Base-by-base conservation (phyloP, 2,329 filamentous ascomycete species). In the Microdochium trichocladiopsis region DNA sequence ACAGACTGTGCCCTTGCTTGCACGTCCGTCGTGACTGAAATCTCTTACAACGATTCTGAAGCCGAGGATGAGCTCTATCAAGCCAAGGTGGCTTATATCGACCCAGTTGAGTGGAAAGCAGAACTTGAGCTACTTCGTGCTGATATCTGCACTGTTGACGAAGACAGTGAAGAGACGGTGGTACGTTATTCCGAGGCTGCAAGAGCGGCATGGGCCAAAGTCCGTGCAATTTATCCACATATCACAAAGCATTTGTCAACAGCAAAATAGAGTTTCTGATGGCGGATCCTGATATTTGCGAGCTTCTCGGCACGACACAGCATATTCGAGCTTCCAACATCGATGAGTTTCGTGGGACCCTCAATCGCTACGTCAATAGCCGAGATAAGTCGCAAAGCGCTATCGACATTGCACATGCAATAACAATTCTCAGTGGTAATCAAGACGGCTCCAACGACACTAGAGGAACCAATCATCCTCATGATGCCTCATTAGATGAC, bases 21-120 rank as follows among this genome's bases (percentile, higher is more conserved):
- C 52, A 86, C 82, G 0, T 80, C 81, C 0, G 78, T 80, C 0
- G 74, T 83, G 1, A 86, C 81, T 0, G 81, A 86, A 58, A 72
- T 86, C 1, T 75, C 74, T 0, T 84, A 73, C 63, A 85, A 85
- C 50, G 16, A 72, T 23, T 73, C 67, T 8, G 60, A 69, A 0
- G 61, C 74, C 4, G 63, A 69, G 0, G 28, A 51, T 0, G 50
- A 61, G 33, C 55, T 48, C 0, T 86, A 84, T 56, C 65, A 69
- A 2, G 82, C 79, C 0, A 74, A 82, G 48, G 72, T 86, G 12
- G 76, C 84, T 50, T 86, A 85, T 59, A 76, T 86, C 48, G 64
- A 68, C 11, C 56, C 50, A 0, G 66, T 69, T 0, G 77, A 82
- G 3, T 84, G 82, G 82, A 59, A 68, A 18, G 69, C 66, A 9